Base-by-base conservation (phyloP, 176 grass and related monocot species). In the Alloteropsis semialata region DNA sequence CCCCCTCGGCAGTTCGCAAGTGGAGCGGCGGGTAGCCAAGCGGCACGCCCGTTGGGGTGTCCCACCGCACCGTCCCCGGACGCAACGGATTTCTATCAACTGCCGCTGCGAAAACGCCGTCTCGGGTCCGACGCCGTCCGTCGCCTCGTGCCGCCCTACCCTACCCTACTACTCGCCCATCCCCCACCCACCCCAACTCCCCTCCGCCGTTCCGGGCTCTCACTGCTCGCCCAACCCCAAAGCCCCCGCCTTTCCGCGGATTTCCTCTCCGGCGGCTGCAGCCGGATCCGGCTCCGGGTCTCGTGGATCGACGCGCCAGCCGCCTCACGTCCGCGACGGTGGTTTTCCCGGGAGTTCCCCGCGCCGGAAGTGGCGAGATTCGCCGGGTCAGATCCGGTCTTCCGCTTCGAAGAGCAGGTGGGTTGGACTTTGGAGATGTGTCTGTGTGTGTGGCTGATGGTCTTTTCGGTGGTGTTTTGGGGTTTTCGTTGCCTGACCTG, bases 41-140 rank as follows among this genome's bases (percentile, higher is more conserved):
- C 48, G 68, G 68, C 42, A 58, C 55, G 42, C 1, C n/a, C 49
- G 11, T 49, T 3, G 46, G 46, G 46, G 46, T 48, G 4, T 1
- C 46, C 46, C 44, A 15, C 4, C 18, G 60, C 11, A 21, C 18
- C 22, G 53, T 56, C 53, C 13, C 13, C 74, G 77, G 77, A 53
- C 61, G 61, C 77, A 53, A 53, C 77, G 61, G 61, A 53, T 25
- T 38, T 11, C 1, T 53, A 66, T 80, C 61, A 67, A 80, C 61
- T 53, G 77, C 77, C 8, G 14, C 30, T 37, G 21, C 30, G 30
- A 65, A 65, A 65, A 34, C 29, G 0, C 30, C 60, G 44, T n/a
- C 29, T 79, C 77, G 60, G 13, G 77, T 79, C 77, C 77, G 76
- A 49, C 76, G 76, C 76, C 58, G 48, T 22, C 32, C 62, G 64